These are phyloP conservation scores for Scedosporium minutisporum DNA, from an alignment of 2,329 filamentous ascomycete genomes.

Conservation along the genomic window DNA sequence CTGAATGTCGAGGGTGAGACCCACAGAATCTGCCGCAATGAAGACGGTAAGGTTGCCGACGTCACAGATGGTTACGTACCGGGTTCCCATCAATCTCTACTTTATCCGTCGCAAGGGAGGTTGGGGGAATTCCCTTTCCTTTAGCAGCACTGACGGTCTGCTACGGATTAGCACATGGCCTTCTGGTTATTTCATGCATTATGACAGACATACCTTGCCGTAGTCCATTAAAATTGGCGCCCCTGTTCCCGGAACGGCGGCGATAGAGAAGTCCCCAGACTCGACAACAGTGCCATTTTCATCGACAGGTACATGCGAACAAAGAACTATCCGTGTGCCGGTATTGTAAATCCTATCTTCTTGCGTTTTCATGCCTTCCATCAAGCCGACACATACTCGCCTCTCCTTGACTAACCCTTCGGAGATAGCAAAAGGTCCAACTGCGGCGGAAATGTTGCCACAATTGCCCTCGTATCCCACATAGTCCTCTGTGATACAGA, in stretches of 20 bases:
- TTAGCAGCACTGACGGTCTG: background rate
- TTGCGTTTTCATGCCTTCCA: background rate
- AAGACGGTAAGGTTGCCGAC: background rate
- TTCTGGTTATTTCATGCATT: background rate
- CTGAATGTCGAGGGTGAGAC: background rate
- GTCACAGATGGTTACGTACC: background rate
- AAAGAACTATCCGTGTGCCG: background rate
- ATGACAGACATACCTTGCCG: background rate
- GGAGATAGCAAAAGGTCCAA: conserved; percentile 50
- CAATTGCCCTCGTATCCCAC: conserved; percentile 52
- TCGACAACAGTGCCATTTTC: background rate
- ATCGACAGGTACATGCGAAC: background rate
- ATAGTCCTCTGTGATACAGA: conserved; percentile 42
- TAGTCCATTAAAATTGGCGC: background rate
- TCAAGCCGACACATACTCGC: background rate
- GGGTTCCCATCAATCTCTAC: background rate
- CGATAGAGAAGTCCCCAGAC: background rate
- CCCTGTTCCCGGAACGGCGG: background rate
- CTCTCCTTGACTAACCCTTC: conserved; percentile 28
- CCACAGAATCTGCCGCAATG: background rate
- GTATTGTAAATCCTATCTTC: background rate
- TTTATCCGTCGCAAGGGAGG: background rate
- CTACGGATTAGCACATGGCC: no score
- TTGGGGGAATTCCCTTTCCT: background rate
- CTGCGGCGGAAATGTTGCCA: conserved; percentile 49